These are phyloP conservation scores for Trypanosoma cruzi DNA, from an alignment of 208 protist species.

Conservation along the genomic window DNA sequence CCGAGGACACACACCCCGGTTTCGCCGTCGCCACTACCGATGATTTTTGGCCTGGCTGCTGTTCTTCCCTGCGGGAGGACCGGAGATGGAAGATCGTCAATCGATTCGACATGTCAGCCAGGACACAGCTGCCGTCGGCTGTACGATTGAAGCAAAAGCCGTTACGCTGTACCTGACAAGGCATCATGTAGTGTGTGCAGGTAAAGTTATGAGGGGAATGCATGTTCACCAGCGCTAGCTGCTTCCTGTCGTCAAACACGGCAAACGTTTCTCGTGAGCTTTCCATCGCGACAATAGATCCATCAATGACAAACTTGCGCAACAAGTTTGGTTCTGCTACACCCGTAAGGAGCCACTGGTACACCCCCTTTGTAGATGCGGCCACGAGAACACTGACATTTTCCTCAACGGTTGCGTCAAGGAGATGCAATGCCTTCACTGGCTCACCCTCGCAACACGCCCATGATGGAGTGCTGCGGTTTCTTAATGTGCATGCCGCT, in stretches of 20 bases:
- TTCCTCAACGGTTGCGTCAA: slow-evolving; percentile 41
- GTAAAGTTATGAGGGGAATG: slow-evolving; percentile 26
- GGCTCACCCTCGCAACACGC: slow-evolving; percentile 55
- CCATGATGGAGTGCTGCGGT: slow-evolving; percentile 82
- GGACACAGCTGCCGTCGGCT: slow-evolving; percentile 12
- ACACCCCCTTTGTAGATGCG: slow-evolving; percentile 41
- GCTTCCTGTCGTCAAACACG: slow-evolving; percentile 65
- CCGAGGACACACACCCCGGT: not conserved
- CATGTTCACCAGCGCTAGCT: slow-evolving; percentile 46
- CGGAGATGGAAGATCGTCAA: slow-evolving; percentile 26
- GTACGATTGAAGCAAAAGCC: slow-evolving; percentile 77
- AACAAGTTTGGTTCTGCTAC: slow-evolving; percentile 68
- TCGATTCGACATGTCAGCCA: slow-evolving; percentile 28
- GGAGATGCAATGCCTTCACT: slow-evolving; percentile 60
- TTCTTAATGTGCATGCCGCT: slow-evolving; percentile 79
- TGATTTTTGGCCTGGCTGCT: not conserved
- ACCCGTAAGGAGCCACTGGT: slow-evolving; percentile 73
- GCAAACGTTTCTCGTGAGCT: slow-evolving; percentile 65
- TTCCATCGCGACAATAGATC: slow-evolving; percentile 55
- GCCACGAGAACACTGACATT: slow-evolving; percentile 56
- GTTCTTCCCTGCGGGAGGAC: not conserved
- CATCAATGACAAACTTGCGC: slow-evolving; percentile 59
- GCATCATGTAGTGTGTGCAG: slow-evolving; percentile 47
- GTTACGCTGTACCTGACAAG: slow-evolving; percentile 33
- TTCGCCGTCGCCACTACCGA: not conserved